Percentiles rank a stretch among this genome's conserved stretches.
Evolutionary conservation across 805 yeast species (phyloP).

Genomic region (Candida endomychidarum): DNA sequence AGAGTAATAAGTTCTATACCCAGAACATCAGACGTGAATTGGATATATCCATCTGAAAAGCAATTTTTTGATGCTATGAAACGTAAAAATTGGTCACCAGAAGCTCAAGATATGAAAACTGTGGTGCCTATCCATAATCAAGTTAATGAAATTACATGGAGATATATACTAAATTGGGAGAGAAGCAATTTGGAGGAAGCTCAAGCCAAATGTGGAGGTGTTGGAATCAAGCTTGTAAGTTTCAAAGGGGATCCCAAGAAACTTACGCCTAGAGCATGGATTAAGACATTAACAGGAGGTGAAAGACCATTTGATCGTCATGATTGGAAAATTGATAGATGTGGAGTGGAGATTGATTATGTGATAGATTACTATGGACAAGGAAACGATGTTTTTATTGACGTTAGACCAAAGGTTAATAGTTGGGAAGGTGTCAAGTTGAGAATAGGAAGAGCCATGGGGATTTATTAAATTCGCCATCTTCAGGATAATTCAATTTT

Average conservation of each 20-base stretch:
- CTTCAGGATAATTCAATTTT: too few relatives aligned
- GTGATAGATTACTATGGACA: conserved; percentile 85
- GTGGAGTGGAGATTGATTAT: conserved; percentile 81
- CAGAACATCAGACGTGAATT: conserved; percentile 64
- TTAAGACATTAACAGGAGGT: conserved; percentile 63
- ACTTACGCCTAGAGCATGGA: conserved; percentile 82
- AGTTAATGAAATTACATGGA: conserved; percentile 93
- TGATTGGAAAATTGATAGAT: conserved; percentile 87
- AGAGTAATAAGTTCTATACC: conserved; percentile 83
- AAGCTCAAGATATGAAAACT: conserved; percentile 77
- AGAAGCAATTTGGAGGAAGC: conserved; percentile 50
- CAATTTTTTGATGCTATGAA: conserved; percentile 94
- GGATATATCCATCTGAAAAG: conserved; percentile 95
- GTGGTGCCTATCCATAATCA: conserved; percentile 93
- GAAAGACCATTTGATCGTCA: conserved; percentile 92
- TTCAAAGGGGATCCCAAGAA: conserved; percentile 88
- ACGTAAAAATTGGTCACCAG: conserved; percentile 85
- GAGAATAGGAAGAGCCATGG: conserved; percentile 56
- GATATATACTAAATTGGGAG: conserved; percentile 83
- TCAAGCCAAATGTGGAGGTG: conserved; percentile 53
- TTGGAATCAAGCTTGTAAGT: conserved; percentile 77
- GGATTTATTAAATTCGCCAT: conserved; percentile 9
- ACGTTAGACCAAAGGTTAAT: conserved; percentile 90
- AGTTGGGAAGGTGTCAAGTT: conserved; percentile 75
- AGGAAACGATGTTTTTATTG: conserved; percentile 67